Evolutionary conservation across 768 basidiomycete species (phyloP), one percentile per base, ranked within the genome.

Genomic region (Rhizopogon vesiculosus): DNA sequence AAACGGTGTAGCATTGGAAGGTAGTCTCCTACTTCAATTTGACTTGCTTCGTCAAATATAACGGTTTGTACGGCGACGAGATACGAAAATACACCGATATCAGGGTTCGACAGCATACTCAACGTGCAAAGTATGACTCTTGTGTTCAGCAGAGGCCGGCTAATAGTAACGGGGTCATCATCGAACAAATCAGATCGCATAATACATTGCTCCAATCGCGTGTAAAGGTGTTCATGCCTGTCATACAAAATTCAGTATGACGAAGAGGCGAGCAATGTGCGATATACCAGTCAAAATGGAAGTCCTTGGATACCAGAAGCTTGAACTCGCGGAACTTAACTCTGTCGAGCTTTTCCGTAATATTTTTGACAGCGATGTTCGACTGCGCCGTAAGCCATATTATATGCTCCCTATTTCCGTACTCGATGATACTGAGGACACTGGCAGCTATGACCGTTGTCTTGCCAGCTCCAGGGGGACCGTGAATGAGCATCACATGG

Each of bases 301-400:
- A 80, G 44, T 73, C 78, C 22, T 64, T 67, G 13, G 77, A 79
- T 5, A 80, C 76, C 12, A 80, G 54, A 1, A 81, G 49, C 52
- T 57, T 74, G 58, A 78, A 80, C 8, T 65, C 55, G 7, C 29
- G 3, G 57, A 78, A 72, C 0, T 44, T 61, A 16, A 62, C 58
- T 7, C 66, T 62, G 22, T 67, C 56, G 12, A 80, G 65, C 45
- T 75, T 80, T 56, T 75, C 75, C 0, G 78, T 79, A 18, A 80
- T 79, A 53, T 80, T 80, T 59, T 81, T 81, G 18, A 80, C 78
- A 0, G 76, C 79, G 33, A 80, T 75, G 40, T 80, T 81, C 0
- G 77, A 78, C 28, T 80, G 79, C 0, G 79, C 77, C 31, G 73
- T 63, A 33, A 79, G 57, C 72, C 74, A 80, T 7, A 76, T 62